Conservation (phyloP, 2,329 filamentous ascomycete genomes). For the Ceratocystis lukuohia region DNA sequence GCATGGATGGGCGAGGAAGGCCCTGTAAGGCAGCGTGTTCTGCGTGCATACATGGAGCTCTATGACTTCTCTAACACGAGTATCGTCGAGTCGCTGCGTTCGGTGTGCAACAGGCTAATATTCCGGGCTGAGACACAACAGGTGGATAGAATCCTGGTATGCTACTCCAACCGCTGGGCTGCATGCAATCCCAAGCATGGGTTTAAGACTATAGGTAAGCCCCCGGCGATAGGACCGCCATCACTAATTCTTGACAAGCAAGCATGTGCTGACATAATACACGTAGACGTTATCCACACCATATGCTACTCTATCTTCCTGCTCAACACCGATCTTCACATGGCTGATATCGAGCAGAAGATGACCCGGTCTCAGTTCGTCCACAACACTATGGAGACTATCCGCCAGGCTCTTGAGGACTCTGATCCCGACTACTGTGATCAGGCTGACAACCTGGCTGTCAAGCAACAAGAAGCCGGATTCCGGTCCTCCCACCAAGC, state of each 20-base stretch:
- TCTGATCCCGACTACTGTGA: slow-evolving; percentile 55
- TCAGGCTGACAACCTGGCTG: slow-evolving; percentile 18
- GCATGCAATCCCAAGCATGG: slow-evolving; percentile 85
- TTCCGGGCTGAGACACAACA: slow-evolving; percentile 91
- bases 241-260: not conserved
- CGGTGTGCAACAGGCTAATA: slow-evolving; percentile 67
- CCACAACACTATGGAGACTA: slow-evolving; percentile 89
- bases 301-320: slow-evolving; percentile 94
- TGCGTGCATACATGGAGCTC: slow-evolving; percentile 76
- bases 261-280: slow-evolving; percentile 25
- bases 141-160: slow-evolving; percentile 83
- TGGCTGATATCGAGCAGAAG: slow-evolving; percentile 89
- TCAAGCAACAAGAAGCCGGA: slow-evolving; percentile 21
- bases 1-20: slow-evolving; percentile 76
- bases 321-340: slow-evolving; percentile 86
- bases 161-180: slow-evolving; percentile 83
- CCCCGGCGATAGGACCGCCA: not conserved
- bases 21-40: slow-evolving; percentile 41
- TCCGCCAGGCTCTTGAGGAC: slow-evolving; percentile 62
- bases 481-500: slow-evolving; percentile 21
- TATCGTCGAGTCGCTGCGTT: slow-evolving; percentile 63
- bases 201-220: slow-evolving; percentile 73
- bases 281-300: slow-evolving; percentile 78
- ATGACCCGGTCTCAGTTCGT: slow-evolving; percentile 94
- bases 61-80: slow-evolving; percentile 77